phyloP scores from a whole-genome alignment of 106 monocot genomes.

The Posidonia australis region DNA sequence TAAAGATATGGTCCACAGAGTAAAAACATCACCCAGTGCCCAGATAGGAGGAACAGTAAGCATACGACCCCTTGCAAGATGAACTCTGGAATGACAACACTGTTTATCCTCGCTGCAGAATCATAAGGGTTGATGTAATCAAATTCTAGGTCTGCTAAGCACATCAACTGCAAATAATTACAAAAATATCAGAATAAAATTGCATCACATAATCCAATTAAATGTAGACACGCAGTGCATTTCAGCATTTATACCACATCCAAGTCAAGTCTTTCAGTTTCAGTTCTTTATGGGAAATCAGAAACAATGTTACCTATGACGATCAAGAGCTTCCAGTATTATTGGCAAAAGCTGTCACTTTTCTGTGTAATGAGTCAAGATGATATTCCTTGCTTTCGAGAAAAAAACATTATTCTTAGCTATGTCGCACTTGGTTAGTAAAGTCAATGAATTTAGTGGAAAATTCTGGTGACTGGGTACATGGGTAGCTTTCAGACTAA shows the following conservation, averaged over 20 bases:
- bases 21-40: conserved; percentile 73
- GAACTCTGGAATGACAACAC: conserved; percentile 60
- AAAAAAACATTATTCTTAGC: no score
- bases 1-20: conserved; percentile 48
- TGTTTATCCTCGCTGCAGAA: conserved; percentile 65
- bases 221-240: no score
- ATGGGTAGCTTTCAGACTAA: no score
- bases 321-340: not conserved
- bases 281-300: not conserved
- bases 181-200: conserved; percentile 1
- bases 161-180: conserved; percentile 54
- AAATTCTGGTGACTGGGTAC: no score
- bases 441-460: no score
- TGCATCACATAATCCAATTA: no score
- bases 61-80: conserved; percentile 52
- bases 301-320: not conserved
- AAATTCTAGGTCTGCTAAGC: conserved; percentile 69
- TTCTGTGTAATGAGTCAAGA: no score
- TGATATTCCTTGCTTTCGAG: no score
- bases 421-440: no score
- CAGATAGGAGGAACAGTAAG: conserved; percentile 48
- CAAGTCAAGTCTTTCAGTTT: not conserved
- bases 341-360: not conserved
- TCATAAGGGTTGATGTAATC: conserved; percentile 84
- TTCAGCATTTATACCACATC: not conserved